Conservation (phyloP, 73 alveolate genomes). For the Uronychia setigera region DNA sequence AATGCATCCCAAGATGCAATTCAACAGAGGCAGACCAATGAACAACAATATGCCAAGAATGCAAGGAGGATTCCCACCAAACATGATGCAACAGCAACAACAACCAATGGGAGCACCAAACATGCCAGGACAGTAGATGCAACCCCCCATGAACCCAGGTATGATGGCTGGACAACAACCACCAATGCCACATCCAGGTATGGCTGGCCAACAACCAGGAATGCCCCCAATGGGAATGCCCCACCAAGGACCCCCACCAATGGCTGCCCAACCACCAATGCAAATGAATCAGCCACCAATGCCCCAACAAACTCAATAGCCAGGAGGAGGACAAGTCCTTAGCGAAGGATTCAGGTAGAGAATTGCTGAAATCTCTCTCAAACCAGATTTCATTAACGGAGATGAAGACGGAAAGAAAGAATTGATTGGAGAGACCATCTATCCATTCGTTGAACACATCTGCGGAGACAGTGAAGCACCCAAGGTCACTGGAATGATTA, state of each 20-base stretch:
- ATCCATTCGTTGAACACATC: conserved; percentile 69
- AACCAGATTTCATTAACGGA: neutral
- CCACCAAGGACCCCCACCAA: neutral
- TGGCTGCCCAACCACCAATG: neutral
- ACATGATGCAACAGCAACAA: neutral
- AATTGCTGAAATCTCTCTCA: neutral
- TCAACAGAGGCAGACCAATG: neutral
- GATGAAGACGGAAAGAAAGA: conserved; percentile 24
- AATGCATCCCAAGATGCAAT: neutral
- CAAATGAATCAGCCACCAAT: neutral
- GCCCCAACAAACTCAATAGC: neutral
- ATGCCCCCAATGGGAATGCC: conserved; percentile 1
- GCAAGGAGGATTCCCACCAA: neutral
- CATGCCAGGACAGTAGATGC: too few relatives aligned
- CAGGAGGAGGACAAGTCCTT: neutral
- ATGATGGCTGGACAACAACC: too few relatives aligned
- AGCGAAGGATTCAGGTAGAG: neutral
- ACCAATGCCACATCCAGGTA: too few relatives aligned
- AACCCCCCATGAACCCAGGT: too few relatives aligned
- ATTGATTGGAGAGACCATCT: conserved; percentile 79
- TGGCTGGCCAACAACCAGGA: neutral
- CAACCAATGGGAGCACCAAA: neutral
- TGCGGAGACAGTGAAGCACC: conserved; percentile 77
- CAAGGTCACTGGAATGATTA: conserved; percentile 89
- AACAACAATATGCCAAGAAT: neutral